phyloP scores from a whole-genome alignment of 768 basidiomycete genomes.

The Pleurotus citrinopileatus region DNA sequence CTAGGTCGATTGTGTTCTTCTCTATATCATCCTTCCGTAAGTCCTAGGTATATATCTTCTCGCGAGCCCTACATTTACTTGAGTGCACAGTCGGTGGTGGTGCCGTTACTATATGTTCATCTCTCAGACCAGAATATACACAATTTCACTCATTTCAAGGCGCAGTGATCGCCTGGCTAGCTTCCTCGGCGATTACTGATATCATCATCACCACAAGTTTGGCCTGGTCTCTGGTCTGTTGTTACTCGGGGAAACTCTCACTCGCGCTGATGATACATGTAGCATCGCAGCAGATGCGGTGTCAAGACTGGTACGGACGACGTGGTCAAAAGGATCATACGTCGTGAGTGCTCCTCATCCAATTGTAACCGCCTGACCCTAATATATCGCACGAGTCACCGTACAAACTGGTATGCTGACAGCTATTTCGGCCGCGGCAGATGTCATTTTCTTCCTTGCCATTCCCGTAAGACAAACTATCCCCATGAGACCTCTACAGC shows the following conservation, averaged over 20 bases:
- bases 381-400: slow-evolving; percentile 28
- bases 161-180: slow-evolving; percentile 41
- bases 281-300: slow-evolving; percentile 29
- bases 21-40: slow-evolving; percentile 27
- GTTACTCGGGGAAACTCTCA: background rate
- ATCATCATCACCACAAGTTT: slow-evolving; percentile 42
- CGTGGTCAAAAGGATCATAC: slow-evolving; percentile 31
- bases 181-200: slow-evolving; percentile 41
- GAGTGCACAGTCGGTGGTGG: slow-evolving; percentile 34
- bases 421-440: slow-evolving; percentile 29
- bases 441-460: slow-evolving; percentile 20
- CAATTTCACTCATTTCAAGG: slow-evolving; percentile 27
- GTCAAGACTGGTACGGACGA: slow-evolving; percentile 29
- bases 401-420: slow-evolving; percentile 37
- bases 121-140: slow-evolving; percentile 21
- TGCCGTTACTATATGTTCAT: slow-evolving; percentile 25
- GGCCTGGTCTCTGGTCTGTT: slow-evolving; percentile 39
- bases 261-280: slow-evolving; percentile 9
- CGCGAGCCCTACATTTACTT: background rate
- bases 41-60: slow-evolving; percentile 5
- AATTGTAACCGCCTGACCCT: too few species aligned
- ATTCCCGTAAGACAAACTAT: slow-evolving; percentile 7
- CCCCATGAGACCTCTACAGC: background rate
- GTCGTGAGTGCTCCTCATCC: slow-evolving; percentile 15
- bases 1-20: slow-evolving; percentile 25